phyloP scores from a whole-genome alignment of 306 rosid genomes.

The Corylus avellana region DNA sequence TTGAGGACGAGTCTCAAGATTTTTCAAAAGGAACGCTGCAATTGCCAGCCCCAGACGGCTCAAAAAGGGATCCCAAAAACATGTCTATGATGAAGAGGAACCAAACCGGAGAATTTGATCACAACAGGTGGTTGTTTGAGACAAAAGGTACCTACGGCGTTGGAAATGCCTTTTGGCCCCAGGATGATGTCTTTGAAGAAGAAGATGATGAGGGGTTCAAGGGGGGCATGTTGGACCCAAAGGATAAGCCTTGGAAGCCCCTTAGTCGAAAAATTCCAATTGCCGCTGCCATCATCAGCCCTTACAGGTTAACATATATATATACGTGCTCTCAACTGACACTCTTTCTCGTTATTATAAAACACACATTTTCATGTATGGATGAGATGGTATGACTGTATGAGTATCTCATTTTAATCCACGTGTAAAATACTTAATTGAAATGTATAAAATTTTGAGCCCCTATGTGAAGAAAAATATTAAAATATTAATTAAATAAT shows the following conservation, averaged over 20 bases:
- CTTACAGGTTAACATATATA: slow-evolving; percentile 54
- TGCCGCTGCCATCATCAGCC: slow-evolving; percentile 62
- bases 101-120: slow-evolving; percentile 88
- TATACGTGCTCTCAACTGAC: too few relatives aligned
- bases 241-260: slow-evolving; percentile 80
- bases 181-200: slow-evolving; percentile 45
- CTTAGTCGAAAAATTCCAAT: slow-evolving; percentile 57
- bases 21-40: slow-evolving; percentile 49
- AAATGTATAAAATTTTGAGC: too few relatives aligned
- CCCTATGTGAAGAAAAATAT: too few relatives aligned
- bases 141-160: slow-evolving; percentile 86
- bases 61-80: slow-evolving; percentile 52
- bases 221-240: slow-evolving; percentile 48
- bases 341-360: too few relatives aligned
- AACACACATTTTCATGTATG: too few relatives aligned
- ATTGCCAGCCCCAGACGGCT: slow-evolving; percentile 57
- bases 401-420: too few relatives aligned
- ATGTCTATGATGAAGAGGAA: slow-evolving; percentile 86
- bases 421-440: too few relatives aligned
- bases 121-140: slow-evolving; percentile 86
- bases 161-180: slow-evolving; percentile 80
- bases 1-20: slow-evolving; percentile 49
- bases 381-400: too few relatives aligned
- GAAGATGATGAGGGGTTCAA: slow-evolving; percentile 37
- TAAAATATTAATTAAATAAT: too few relatives aligned